Evolutionary conservation across 495 filamentous ascomycete species (phyloP).

Genomic region (Lindgomyces ingoldianus): DNA sequence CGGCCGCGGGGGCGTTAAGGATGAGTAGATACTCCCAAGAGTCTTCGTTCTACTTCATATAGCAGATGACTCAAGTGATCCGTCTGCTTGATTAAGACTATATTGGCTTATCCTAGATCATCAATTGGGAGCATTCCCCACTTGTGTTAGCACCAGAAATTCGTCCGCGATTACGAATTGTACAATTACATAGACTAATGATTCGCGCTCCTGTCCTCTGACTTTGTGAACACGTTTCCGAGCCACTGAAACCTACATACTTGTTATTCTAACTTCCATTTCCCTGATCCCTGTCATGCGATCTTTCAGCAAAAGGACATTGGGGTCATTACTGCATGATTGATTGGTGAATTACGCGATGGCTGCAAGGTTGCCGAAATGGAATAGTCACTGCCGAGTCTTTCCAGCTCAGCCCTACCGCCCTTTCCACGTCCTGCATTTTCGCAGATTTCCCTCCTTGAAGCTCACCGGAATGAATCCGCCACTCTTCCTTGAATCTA

Average conservation of each 20-base stretch:
- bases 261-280: too few species aligned
- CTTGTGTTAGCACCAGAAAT: background rate
- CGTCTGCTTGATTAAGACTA: background rate
- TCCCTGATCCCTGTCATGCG: background rate
- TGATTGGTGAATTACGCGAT: background rate
- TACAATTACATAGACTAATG: background rate
- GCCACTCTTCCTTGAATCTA: too few species aligned
- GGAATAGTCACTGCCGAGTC: background rate
- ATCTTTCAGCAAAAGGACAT: background rate
- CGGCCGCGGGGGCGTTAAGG: conserved; percentile 48
- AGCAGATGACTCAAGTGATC: background rate
- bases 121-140: background rate
- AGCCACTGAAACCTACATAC: too few species aligned
- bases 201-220: too few species aligned
- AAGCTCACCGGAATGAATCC: too few species aligned
- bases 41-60: background rate
- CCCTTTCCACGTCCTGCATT: too few species aligned
- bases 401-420: too few species aligned
- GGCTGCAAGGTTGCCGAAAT: background rate
- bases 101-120: background rate
- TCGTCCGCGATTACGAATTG: background rate
- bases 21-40: conserved; percentile 40
- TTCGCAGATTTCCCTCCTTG: too few species aligned
- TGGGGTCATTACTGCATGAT: background rate
- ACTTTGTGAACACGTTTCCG: too few species aligned